Percentiles rank a stretch among this genome's conserved stretches.
Conservation (phyloP, 2,329 filamentous ascomycete species). For the Fusarium kyushuense region DNA sequence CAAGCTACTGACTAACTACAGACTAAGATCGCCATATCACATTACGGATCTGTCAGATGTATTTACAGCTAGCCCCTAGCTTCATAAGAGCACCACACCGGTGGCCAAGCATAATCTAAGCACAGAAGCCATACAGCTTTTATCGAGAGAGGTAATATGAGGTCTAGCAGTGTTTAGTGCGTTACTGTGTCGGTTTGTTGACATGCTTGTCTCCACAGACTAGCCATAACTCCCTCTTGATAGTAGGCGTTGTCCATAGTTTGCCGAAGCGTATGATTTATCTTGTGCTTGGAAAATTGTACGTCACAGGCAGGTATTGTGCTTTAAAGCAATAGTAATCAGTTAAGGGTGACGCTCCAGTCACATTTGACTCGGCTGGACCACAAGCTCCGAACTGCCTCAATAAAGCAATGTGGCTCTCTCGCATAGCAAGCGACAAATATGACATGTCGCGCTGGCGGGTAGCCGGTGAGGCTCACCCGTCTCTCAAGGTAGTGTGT, state of each 20-base stretch:
- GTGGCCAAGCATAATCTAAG: background rate
- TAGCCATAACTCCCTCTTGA: background rate
- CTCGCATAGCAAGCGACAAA: background rate
- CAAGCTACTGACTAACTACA: background rate
- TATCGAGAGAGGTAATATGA: background rate
- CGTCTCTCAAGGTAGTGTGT: background rate
- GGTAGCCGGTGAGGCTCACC: slow-evolving; percentile 6
- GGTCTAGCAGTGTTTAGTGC: background rate
- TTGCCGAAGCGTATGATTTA: background rate
- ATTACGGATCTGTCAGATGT: background rate
- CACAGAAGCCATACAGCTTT: slow-evolving; percentile 9
- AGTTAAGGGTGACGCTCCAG: background rate
- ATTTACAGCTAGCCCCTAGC: background rate
- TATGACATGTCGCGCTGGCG: slow-evolving; percentile 4
- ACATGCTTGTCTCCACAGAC: background rate
- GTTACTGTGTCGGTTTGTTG: background rate
- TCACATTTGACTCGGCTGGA: slow-evolving; percentile 8
- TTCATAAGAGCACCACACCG: background rate
- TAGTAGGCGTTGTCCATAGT: background rate
- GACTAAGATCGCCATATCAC: background rate
- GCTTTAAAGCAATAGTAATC: background rate
- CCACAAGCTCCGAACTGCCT: slow-evolving; percentile 16
- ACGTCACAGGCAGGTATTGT: background rate
- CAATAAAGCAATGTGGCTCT: background rate
- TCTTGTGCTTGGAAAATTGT: background rate